Conservation (phyloP, 495 filamentous ascomycete species). For the Antarctomyces pellizariae region DNA sequence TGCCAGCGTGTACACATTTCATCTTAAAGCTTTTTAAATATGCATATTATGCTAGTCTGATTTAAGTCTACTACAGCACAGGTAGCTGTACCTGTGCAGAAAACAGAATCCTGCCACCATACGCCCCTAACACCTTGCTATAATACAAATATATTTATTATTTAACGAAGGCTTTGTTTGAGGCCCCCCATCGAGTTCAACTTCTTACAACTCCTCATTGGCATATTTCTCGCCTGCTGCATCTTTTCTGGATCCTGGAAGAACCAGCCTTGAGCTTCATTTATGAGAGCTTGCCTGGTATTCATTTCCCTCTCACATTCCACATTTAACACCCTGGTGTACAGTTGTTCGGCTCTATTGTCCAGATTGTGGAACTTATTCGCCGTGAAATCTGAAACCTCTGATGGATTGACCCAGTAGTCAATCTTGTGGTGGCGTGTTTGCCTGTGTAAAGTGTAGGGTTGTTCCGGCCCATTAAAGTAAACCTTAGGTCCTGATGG, state of each 20-base stretch:
- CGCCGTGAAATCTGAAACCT: slow-evolving; percentile 42
- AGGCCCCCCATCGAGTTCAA: slow-evolving; percentile 12
- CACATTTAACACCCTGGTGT: slow-evolving; percentile 35
- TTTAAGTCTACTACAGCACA: too few relatives aligned
- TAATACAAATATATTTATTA: too few relatives aligned
- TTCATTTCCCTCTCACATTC: slow-evolving; percentile 51
- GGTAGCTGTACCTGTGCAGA: too few relatives aligned
- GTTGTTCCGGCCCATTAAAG: slow-evolving; percentile 40
- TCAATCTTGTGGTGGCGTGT: slow-evolving; percentile 46
- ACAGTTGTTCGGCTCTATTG: slow-evolving; percentile 45
- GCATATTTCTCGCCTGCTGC: slow-evolving; percentile 35
- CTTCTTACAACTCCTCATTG: slow-evolving; percentile 16
- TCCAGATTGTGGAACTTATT: slow-evolving; percentile 52
- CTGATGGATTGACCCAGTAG: slow-evolving; percentile 65
- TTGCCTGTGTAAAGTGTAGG: slow-evolving; percentile 48
- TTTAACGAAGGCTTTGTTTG: too few relatives aligned
- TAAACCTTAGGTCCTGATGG: slow-evolving; percentile 42
- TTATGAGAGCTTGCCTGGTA: slow-evolving; percentile 34
- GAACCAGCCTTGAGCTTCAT: slow-evolving; percentile 81
- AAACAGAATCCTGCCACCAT: too few relatives aligned
- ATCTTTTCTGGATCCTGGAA: slow-evolving; percentile 57
- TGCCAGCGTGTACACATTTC: too few relatives aligned
- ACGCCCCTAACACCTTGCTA: too few relatives aligned
- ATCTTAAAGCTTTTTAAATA: too few relatives aligned
- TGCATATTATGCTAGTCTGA: too few relatives aligned